Evolutionary conservation across 164 flowering plant genomes (phyloP), one percentile per base, ranked within the genome.

Genomic region (Cinnamomum micranthum): DNA sequence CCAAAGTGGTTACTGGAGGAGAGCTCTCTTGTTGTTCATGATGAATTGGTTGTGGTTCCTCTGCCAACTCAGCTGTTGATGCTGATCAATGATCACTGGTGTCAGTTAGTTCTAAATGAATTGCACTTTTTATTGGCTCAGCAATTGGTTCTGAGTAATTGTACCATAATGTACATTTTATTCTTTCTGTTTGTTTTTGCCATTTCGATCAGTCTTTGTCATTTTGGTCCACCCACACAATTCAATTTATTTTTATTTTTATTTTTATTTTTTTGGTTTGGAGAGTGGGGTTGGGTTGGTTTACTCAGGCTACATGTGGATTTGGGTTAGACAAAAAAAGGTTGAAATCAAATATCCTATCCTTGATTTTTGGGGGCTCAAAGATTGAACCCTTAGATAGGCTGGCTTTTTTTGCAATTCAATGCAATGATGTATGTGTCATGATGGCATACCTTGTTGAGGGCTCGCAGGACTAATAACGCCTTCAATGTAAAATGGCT

Each of bases 401-500:
- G 47, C 10, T 41, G 47, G 11, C 47, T 7, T 41, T 1, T 41
- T 41, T 41, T 41, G 47, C 47, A 41, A 41, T 41, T 41, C 47
- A 41, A 35, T 41, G 10, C 11, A 41, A 41, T 41, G 47, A 41
- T 41, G 47, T 9, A 41, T 41, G 47, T 6, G 69, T 17, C 65
- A 25, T 41, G 58, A 77, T 55, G 52, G 59, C 82, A 20, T 86
- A 95, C 99, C 96, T 66, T 78, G 76, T 50, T 59, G 79, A 4
- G 79, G 77, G 75, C 82, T 81, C 64, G 83, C 74, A 76, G 96
- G 96, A 82, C 95, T 92, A 64, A 79, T 73, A 68, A 85, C 88
- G 77, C 92, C 92, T 27, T 90, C 98, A 52, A 77, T 14, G 80
- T 86, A 91, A 55, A 84, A 50, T 52, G 89, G 89, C 73, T 93